These are phyloP conservation scores for Aspergillus mulundensis DNA, from an alignment of 495 filamentous ascomycete genomes.

Conservation along the genomic window DNA sequence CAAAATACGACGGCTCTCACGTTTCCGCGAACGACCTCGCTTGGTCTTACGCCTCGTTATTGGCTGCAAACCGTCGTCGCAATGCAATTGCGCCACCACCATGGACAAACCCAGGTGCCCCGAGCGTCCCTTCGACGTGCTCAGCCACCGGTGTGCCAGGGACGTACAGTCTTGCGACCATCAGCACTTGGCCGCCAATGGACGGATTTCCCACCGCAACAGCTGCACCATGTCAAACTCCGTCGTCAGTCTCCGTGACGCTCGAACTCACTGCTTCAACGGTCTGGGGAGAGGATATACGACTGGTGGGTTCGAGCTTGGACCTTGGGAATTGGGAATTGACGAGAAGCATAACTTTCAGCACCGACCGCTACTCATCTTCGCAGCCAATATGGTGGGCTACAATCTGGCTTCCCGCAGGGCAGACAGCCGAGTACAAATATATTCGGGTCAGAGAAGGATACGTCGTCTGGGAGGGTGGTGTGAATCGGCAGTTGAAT, in stretches of 20 bases:
- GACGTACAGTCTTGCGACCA: constrained; percentile 54
- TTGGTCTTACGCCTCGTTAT: constrained; percentile 50
- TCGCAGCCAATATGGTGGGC: constrained; percentile 56
- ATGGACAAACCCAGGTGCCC: constrained; percentile 50
- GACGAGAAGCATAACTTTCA: constrained; percentile 45
- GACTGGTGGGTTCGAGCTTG: constrained; percentile 51
- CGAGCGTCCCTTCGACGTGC: constrained; percentile 53
- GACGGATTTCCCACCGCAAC: constrained; percentile 5
- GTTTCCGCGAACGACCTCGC: constrained; percentile 54
- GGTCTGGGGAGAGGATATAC: constrained; percentile 54
- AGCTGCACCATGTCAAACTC: constrained; percentile 35
- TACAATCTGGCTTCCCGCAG: constrained; percentile 47
- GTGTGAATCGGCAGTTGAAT: constrained; percentile 57
- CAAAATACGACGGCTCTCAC: constrained; percentile 45
- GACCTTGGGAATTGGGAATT: constrained; percentile 57
- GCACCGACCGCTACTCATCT: constrained; percentile 48
- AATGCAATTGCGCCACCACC: constrained; percentile 49
- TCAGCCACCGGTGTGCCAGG: constrained; percentile 48
- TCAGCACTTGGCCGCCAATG: constrained; percentile 49
- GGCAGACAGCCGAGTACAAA: constrained; percentile 60
- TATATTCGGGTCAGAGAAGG: constrained; percentile 59
- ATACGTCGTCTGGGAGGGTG: constrained; percentile 57
- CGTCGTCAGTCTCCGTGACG: constrained; percentile 51
- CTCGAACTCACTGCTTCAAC: constrained; percentile 57
- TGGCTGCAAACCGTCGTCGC: constrained; percentile 48